Evolutionary conservation across 2,329 filamentous ascomycete species (phyloP).

Genomic region (Fonsecaea pedrosoi): DNA sequence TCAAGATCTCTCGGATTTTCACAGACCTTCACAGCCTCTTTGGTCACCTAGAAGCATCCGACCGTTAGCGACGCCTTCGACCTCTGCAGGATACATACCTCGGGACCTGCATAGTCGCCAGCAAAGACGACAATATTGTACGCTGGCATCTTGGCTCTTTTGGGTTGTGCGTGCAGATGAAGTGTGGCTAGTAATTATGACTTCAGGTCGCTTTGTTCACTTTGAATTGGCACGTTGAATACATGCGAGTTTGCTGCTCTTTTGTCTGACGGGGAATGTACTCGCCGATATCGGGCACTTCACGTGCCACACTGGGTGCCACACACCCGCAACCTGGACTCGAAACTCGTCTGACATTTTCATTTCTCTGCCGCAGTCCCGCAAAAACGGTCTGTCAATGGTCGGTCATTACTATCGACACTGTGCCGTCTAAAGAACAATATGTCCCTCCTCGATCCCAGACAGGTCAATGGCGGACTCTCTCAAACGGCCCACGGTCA

Average conservation of each 20-base stretch:
- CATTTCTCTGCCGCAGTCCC: neutral
- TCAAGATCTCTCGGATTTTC: neutral
- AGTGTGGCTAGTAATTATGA: neutral
- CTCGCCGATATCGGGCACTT: neutral
- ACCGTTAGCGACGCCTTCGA: constrained; percentile 5
- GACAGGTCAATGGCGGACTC: neutral
- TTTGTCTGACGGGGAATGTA: neutral
- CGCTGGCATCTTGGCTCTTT: constrained; percentile 61
- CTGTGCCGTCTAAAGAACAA: neutral
- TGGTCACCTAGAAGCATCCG: constrained; percentile 68
- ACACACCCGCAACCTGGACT: neutral
- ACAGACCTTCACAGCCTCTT: constrained; percentile 81
- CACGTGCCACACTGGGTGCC: neutral
- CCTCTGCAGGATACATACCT: constrained; percentile 61
- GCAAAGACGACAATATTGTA: constrained; percentile 82
- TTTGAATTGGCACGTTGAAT: neutral
- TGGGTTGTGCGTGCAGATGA: neutral
- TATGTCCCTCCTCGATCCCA: neutral
- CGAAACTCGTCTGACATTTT: neutral
- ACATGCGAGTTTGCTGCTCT: neutral
- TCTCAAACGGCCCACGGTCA: neutral
- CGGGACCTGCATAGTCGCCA: constrained; percentile 84
- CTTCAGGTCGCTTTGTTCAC: neutral
- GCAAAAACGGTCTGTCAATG: neutral
- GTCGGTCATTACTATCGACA: neutral